Percentiles rank a stretch among this genome's conserved stretches.
Evolutionary conservation across 2,329 filamentous ascomycete genomes (phyloP).

Genomic region (Lecanoromycetidae sp.): DNA sequence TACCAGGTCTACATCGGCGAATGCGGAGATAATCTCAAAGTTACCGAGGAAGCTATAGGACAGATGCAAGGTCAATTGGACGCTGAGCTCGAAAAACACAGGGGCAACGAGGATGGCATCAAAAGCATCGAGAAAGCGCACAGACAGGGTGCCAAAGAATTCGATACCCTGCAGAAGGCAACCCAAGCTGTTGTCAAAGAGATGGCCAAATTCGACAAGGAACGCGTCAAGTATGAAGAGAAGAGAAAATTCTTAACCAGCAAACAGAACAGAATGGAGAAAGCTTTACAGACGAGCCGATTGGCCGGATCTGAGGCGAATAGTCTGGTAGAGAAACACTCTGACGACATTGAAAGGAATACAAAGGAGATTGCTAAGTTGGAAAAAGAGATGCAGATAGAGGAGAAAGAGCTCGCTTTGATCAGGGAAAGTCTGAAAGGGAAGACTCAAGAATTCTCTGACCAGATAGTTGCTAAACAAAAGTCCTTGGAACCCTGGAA

Average conservation of each 20-base stretch:
- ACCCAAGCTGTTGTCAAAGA: slow-evolving; percentile 71
- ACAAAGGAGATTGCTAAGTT: slow-evolving; percentile 61
- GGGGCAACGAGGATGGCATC: slow-evolving; percentile 80
- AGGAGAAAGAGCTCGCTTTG: slow-evolving; percentile 69
- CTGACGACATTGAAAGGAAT: slow-evolving; percentile 65
- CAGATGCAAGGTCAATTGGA: slow-evolving; percentile 83
- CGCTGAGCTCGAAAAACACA: slow-evolving; percentile 78
- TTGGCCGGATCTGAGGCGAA: slow-evolving; percentile 62
- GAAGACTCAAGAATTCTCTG: slow-evolving; percentile 89
- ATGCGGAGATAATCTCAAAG: slow-evolving; percentile 74
- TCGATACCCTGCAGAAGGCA: slow-evolving; percentile 69
- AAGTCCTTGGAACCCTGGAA: slow-evolving; percentile 94
- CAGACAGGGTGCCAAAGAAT: slow-evolving; percentile 70
- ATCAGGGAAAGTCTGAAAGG: slow-evolving; percentile 84
- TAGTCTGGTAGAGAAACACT: slow-evolving; percentile 65
- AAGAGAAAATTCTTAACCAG: slow-evolving; percentile 86
- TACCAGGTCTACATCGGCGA: slow-evolving; percentile 88
- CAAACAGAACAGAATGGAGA: slow-evolving; percentile 93
- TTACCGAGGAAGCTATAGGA: slow-evolving; percentile 79
- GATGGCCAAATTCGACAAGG: slow-evolving; percentile 86
- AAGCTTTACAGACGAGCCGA: slow-evolving; percentile 66
- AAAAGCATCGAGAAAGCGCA: slow-evolving; percentile 79
- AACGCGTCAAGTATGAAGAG: slow-evolving; percentile 93
- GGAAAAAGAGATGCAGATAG: slow-evolving; percentile 61
- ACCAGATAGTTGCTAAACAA: slow-evolving; percentile 83